Evolutionary conservation across 176 grass and related monocot genomes (phyloP), one percentile per base, ranked within the genome.

Genomic region (Eragrostis curvula): DNA sequence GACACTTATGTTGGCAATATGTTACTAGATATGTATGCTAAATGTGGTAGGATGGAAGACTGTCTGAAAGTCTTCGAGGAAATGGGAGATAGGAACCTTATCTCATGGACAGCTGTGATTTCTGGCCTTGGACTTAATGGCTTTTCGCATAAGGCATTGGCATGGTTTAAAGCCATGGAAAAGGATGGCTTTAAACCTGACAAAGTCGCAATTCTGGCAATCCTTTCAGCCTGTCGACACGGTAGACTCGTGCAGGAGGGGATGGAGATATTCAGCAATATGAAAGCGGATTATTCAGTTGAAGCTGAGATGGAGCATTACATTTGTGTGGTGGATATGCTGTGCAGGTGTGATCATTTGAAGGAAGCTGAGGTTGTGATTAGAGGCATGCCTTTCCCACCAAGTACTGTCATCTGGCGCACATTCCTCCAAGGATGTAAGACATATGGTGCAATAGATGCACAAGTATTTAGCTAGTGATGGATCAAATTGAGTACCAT

Each of bases 21-120:
- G 81, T 76, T 94, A 83, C 61, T 97, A 43, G 88, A 97, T 85
- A 91, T 97, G 88, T 94, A 97, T 71, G 92, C 86, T 45, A 94
- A 98, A 83, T 98, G 92, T 72, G 95, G 95, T 64, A 91, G 88
- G 73, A 80, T 98, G 47, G 85, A 97, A 55, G 84, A 88, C 23
- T 90, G 91, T 81, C 58, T 91, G 28, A 88, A 84, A 81, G 60
- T 84, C 21, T 93, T 97, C 36, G 74, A 87, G 28, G 83, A 94
- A 89, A 97, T 98, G 90, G 73, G 79, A 32, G 46, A 81, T 27
- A 86, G 67, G 69, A 94, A 91, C 59, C 55, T 97, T 47, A 89
- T 94, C 41, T 93, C 92, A 61, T 97, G 90, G 89, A 97, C 90
- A 11, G 75, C 79, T 77, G 63, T 90, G 64, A 87, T 97, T 79